Evolutionary conservation across 164 flowering plant species (phyloP), one percentile per base, ranked within the genome.

Genomic region (Stephania yunnanensis): DNA sequence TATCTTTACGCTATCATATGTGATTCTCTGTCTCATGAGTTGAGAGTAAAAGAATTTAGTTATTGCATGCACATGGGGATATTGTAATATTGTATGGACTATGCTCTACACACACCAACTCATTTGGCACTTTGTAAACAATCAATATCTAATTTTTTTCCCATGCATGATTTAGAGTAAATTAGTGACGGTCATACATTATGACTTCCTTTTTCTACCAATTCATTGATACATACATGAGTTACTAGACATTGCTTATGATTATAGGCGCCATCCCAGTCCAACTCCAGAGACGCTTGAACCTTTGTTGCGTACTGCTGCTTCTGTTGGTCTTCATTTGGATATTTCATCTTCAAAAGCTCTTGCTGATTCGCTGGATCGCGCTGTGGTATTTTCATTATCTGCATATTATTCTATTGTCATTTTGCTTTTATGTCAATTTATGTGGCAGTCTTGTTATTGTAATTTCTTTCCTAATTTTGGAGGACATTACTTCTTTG

Each of bases 211-310:
- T 45, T 45, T n/a, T 4, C 13, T 45, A 44, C 53, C 48, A 5
- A 17, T 45, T 15, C 4, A 22, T 2, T 17, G n/a, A 8, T 25
- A 9, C 42, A 6, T 70, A 3, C n/a, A 13, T 19, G 25, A 55
- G 46, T 66, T 29, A 46, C 73, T 73, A 65, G 31, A 29, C 64
- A 48, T 74, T 71, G 46, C 31, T 68, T 66, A 46, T 79, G 17
- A 44, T 10, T 84, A 80, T 88, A 96, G 99, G 87, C 98, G 99
- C 20, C 99, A 96, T 87, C 99, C 99, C 53, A 87, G 81, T 81
- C 99, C 99, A 42, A 91, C 97, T 11, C 87, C 83, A 72, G 99
- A 95, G 81, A 95, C 93, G 98, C 98, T 95, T 76, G 97, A 95
- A 83, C 98, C 99, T 71, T 79, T 95, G 74, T 78, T 94, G 72